Percentiles rank a stretch among this genome's conserved stretches.
phyloP scores from a whole-genome alignment of 345 rosid genomes.

The Pistacia vera region DNA sequence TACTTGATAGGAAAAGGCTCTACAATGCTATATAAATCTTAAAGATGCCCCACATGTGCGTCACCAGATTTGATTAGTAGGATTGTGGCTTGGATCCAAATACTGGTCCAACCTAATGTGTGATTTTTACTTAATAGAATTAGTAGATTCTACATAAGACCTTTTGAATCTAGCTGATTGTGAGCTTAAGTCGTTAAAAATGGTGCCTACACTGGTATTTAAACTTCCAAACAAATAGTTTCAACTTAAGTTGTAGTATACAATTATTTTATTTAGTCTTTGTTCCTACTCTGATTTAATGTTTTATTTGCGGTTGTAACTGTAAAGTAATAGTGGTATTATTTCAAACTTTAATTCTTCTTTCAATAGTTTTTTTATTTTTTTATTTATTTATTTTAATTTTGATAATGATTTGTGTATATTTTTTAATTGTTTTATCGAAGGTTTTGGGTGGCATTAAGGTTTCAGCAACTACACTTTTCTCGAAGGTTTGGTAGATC shows the following conservation, averaged over 20 bases:
- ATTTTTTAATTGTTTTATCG: conserved; percentile 27
- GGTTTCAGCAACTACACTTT: conserved; percentile 66
- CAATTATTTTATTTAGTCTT: not conserved
- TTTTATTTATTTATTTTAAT: not conserved
- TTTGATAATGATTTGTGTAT: conserved; percentile 17
- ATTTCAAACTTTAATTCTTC: not conserved
- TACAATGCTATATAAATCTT: not conserved
- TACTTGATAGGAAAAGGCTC: not conserved
- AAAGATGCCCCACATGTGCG: not conserved
- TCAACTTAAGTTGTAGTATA: not conserved
- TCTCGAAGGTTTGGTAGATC: conserved; percentile 57
- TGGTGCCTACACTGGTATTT: not conserved
- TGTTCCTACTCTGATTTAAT: not conserved
- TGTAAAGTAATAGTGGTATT: not conserved
- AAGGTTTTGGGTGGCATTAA: conserved; percentile 86
- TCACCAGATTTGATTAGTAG: not conserved
- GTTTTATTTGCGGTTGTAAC: not conserved
- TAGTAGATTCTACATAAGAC: not conserved
- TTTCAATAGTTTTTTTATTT: no score
- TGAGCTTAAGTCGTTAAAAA: not conserved
- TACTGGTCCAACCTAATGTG: not conserved
- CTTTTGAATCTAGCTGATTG: not conserved
- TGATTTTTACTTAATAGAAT: not conserved
- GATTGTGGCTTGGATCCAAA: not conserved
- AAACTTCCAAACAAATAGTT: not conserved